These are phyloP conservation scores for Talinum fruticosum DNA, from an alignment of 148 eudicot genomes.

Conservation along the genomic window DNA sequence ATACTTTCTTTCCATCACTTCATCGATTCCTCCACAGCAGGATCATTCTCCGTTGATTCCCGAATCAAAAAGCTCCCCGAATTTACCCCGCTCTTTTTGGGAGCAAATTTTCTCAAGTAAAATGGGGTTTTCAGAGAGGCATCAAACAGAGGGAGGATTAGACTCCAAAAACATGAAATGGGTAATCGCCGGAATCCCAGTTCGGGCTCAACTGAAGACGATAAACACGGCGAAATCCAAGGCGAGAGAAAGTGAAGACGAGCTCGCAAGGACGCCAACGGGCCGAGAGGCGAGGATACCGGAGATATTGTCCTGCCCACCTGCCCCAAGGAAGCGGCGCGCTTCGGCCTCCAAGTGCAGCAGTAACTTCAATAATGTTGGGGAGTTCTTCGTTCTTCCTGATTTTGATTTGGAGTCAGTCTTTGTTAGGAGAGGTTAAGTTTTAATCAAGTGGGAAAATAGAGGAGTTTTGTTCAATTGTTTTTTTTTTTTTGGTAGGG, in stretches of 20 bases:
- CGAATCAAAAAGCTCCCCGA: background rate
- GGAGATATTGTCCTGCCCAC: constrained; percentile 49
- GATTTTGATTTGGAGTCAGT: constrained; percentile 62
- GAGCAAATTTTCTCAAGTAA: background rate
- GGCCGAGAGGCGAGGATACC: constrained; percentile 48
- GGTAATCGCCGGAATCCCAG: constrained; percentile 44
- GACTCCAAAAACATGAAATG: constrained; percentile 46
- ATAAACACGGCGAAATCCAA: constrained; percentile 30
- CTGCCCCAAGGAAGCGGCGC: constrained; percentile 58
- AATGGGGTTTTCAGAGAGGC: constrained; percentile 53
- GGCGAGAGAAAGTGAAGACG: constrained; percentile 28
- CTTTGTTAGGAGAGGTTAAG: constrained; percentile 34
- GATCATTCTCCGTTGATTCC: constrained; percentile 10
- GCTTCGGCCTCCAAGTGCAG: constrained; percentile 27
- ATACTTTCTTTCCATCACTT: background rate
- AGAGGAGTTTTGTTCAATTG: background rate
- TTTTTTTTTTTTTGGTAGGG: no score
- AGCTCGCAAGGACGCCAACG: constrained; percentile 49
- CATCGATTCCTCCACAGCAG: no score
- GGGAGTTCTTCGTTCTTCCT: constrained; percentile 55
- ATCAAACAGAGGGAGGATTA: constrained; percentile 29
- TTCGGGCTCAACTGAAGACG: constrained; percentile 40
- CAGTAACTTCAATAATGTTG: constrained; percentile 7
- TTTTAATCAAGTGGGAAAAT: background rate
- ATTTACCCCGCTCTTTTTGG: background rate